Evolutionary conservation across 257 asterid genomes (phyloP).

Genomic region (Leonotis leonurus): DNA sequence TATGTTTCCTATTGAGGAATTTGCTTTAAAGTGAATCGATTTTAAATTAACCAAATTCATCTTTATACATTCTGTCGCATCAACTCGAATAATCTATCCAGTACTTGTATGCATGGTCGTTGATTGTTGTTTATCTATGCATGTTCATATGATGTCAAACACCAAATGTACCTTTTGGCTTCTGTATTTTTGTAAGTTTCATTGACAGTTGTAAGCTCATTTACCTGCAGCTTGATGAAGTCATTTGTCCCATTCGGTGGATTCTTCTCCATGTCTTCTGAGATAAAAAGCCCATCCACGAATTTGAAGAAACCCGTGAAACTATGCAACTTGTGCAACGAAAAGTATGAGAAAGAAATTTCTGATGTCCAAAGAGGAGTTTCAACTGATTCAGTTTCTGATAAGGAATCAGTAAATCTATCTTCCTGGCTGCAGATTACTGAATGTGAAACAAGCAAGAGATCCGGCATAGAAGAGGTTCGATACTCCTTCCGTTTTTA

Average conservation of each 20-base stretch:
- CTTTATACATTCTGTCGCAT: neutral
- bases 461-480: conserved; percentile 53
- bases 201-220: conserved; percentile 31
- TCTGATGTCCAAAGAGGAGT: conserved; percentile 41
- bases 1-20: neutral
- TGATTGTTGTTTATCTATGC: neutral
- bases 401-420: conserved; percentile 34
- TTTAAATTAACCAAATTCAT: too few species aligned
- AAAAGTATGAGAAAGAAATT: conserved; percentile 70
- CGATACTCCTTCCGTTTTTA: conserved; percentile 31
- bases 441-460: conserved; percentile 47
- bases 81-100: neutral
- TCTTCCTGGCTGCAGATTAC: conserved; percentile 64
- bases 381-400: conserved; percentile 38
- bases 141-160: neutral
- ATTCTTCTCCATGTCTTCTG: conserved; percentile 75
- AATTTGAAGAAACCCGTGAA: conserved; percentile 28
- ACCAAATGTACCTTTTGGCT: conserved; percentile 15
- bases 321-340: conserved; percentile 65
- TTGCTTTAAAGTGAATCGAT: neutral
- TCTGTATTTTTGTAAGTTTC: conserved; percentile 17
- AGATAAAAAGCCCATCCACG: conserved; percentile 34
- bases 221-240: conserved; percentile 73
- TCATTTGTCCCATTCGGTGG: conserved; percentile 97
- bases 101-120: neutral